These are phyloP conservation scores for Penicillium alfredii DNA, from an alignment of 495 filamentous ascomycete species.

Conservation along the genomic window DNA sequence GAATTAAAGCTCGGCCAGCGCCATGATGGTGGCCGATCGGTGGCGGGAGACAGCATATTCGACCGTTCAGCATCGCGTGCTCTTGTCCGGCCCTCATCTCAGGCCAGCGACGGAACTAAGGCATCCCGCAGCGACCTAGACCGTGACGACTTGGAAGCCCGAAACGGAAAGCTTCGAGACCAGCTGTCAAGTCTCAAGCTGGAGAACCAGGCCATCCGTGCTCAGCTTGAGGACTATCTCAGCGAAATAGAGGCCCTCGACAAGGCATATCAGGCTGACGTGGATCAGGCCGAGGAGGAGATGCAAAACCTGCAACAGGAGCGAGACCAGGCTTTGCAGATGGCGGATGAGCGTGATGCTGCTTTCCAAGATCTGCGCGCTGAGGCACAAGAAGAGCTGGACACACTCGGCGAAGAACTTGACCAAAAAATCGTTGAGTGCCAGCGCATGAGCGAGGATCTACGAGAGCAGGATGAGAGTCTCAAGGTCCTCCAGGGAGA, in stretches of 20 bases:
- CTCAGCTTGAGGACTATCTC: conserved; percentile 62
- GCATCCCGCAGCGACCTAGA: conserved; percentile 73
- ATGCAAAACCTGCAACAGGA: conserved; percentile 76
- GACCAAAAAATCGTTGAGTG: conserved; percentile 69
- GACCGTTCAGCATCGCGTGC: conserved; percentile 88
- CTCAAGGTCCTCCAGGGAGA: conserved; percentile 80
- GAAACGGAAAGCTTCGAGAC: conserved; percentile 77
- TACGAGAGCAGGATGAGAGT: conserved; percentile 56
- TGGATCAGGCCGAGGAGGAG: conserved; percentile 71
- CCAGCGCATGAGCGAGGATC: conserved; percentile 59
- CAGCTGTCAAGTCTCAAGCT: conserved; percentile 77
- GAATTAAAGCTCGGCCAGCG: conserved; percentile 84
- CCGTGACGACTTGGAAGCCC: conserved; percentile 78
- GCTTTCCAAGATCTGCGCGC: conserved; percentile 73
- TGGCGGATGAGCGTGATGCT: conserved; percentile 70
- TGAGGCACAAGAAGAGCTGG: conserved; percentile 79
- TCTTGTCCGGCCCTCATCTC: conserved; percentile 64
- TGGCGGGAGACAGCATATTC: conserved; percentile 84
- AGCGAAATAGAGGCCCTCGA: conserved; percentile 61
- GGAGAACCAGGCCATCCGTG: conserved; percentile 72
- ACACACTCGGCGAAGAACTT: conserved; percentile 71
- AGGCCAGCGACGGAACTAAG: conserved; percentile 64
- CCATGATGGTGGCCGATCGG: conserved; percentile 54
- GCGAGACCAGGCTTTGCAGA: conserved; percentile 75
- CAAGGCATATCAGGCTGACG: conserved; percentile 64